Base-by-base conservation (phyloP, 2,329 filamentous ascomycete species). In the Fusarium sp. region DNA sequence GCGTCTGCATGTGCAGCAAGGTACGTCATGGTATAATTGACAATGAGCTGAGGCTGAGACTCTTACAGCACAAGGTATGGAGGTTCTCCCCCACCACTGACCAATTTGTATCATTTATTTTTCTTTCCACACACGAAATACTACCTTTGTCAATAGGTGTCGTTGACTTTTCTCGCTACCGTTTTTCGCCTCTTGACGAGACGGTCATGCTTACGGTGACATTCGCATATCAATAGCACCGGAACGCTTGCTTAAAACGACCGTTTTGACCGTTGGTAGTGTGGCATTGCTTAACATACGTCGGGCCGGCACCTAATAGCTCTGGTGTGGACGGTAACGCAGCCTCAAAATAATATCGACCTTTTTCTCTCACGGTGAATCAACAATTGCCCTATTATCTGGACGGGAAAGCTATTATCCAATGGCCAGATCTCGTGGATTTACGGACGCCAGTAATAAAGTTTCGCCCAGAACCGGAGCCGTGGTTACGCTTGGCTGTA, bases 211-310 rank as follows among this genome's bases (percentile, higher is more conserved):
- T 36, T 45, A 20, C 13, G 39, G 36, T 63, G 41, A 49, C 46
- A 49, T 55, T 57, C 45, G 41, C 29, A 20, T 45, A 20, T 41
- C 58, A 52, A 57, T 68, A 68, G 65, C 35, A 63, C 25, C 56
- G 65, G 65, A 56, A 41, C 54, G 17, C 18, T 54, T 15, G 33
- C 39, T 54, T n/a, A 54, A 59, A 44, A 50, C 29, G 53, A 67
- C 44, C 33, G 47, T 59, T 65, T 46, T 15, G 27, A 42, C 66
- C 49, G 70, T 73, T 71, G 20, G 25, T 62, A 25, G 57, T 62
- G 65, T 63, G 65, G 56, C 66, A 62, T 66, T 66, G 31, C 46
- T 49, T 38, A 22, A 29, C 29, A 33, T 27, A 7, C 10, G 14
- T 59, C 65, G 59, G 66, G 22, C 59, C 65, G 66, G 66, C 33